Evolutionary conservation across 345 rosid genomes (phyloP), one percentile per base, ranked within the genome.

Genomic region (Balakata baccata): DNA sequence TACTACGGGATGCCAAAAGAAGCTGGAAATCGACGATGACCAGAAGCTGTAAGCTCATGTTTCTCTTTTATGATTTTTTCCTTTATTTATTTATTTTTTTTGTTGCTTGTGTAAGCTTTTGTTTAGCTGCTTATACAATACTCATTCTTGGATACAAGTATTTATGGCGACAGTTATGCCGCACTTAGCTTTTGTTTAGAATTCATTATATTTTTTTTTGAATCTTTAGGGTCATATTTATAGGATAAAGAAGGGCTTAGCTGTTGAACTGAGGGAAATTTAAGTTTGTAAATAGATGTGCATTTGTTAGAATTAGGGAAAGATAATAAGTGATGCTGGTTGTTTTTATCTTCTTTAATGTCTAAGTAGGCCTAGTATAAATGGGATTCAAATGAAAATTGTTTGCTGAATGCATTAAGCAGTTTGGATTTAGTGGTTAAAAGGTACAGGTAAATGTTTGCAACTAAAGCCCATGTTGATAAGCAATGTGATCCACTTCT

Each of bases 21-120:
- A 75, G 79, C 79, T 75, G 11, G 79, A 75, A 69, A 75, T 75
- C 56, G 79, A 75, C 65, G 79, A 75, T 69, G 70, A 75, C 64
- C 79, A 75, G 64, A 69, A 75, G 57, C 79, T 75, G 79, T 75
- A 63, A 50, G 74, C 45, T 22, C 41, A 41, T n/a, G 7, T 59
- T 51, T 59, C 18, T 12, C 34, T 7, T 2, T 29, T 6, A 29
- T 7, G 57, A 22, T 60, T 69, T 11, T 34, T 52, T 18, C 34
- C 34, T 11, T 38, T 53, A 5, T 37, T 6, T 4, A n/a, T n/a
- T n/a, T n/a, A n/a, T n/a, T 3, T 59, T 45, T 39, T 50, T 73
- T 51, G 10, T 5, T 17, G 18, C 46, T 29, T n/a, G 22, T 10
- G 52, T 45, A 0, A 46, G 22, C 25, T 16, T 63, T 12, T 13